Conservation (phyloP, 495 filamentous ascomycete species). For the Pseudevernia furfuracea region DNA sequence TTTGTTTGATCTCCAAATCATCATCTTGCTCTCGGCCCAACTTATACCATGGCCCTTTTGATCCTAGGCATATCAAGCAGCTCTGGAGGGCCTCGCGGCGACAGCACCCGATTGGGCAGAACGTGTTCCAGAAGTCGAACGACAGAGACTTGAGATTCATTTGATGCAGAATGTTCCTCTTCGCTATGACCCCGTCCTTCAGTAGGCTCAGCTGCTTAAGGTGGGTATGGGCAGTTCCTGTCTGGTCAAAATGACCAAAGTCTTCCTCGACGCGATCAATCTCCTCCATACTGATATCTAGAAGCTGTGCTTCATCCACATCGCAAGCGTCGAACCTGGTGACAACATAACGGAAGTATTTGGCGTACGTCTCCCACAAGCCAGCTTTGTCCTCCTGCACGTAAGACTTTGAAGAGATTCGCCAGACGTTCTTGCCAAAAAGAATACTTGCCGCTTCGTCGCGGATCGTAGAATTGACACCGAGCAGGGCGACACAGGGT, state of each 20-base stretch:
- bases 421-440: not conserved
- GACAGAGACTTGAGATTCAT: not conserved
- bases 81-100: not conserved
- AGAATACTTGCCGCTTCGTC: not conserved
- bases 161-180: not conserved
- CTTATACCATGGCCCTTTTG: not conserved
- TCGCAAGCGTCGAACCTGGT: not conserved
- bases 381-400: not conserved
- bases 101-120: not conserved
- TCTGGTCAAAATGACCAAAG: not conserved
- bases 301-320: not conserved
- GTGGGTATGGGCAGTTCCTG: not conserved
- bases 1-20: not conserved
- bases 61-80: not conserved
- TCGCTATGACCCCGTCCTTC: not conserved
- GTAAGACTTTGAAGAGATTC: not conserved
- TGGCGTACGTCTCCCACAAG: not conserved
- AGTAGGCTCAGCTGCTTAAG: not conserved
- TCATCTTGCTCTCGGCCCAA: not conserved
- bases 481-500: not conserved
- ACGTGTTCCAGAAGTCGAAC: not conserved
- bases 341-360: not conserved
- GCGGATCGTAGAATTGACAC: not conserved
- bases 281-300: not conserved
- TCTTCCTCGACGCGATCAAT: not conserved